Base-by-base conservation (phyloP, 805 yeast species). In the Myxozyma mucilagina region DNA sequence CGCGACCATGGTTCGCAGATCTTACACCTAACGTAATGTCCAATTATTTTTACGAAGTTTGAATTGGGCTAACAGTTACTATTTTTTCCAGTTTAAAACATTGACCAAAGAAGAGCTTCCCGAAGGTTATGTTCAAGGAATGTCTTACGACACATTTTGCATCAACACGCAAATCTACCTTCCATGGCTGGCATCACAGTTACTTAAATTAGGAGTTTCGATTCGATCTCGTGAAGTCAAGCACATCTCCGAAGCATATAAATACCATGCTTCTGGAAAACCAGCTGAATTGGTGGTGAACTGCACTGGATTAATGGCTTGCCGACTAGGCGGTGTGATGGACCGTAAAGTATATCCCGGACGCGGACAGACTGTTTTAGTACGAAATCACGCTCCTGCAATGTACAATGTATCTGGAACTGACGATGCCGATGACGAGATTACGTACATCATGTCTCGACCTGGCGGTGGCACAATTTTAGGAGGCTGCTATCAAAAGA, bases 311-410 rank as follows among this genome's bases (percentile, higher is more conserved):
- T 76, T 87, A 20, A 89, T 91, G 10, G 88, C 94, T 1, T 77
- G 76, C 50, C 70, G 73, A 1, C 74, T 89, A 5, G 84, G 84
- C 7, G 94, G 92, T 11, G 89, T 87, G 16, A 74, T 76, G 20
- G 96, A 89, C 69, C 63, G 75, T 8, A 74, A 75, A 0, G 81
- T 86, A 18, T 87, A 84, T 66, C 93, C 96, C 7, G 83, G 89
- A 0, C 77, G 96, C 60, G 96, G 96, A 4, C 96, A 89, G 70
- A 90, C 88, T 31, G 86, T 87, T 18, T 85, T 87, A 9, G 79
- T 88, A 24, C 80, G 78, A 11, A 67, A 68, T 32, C 59, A 43
- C 20, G 68, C 69, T 3, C 62, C 69, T 7, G 58, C 58, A 3
- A 65, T 65, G 66, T 54, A 53, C 16, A 49, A 48, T 16, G 60